Base-by-base conservation (phyloP, 1,284 basidiomycete genomes). In the Ganoderma multipileum region DNA sequence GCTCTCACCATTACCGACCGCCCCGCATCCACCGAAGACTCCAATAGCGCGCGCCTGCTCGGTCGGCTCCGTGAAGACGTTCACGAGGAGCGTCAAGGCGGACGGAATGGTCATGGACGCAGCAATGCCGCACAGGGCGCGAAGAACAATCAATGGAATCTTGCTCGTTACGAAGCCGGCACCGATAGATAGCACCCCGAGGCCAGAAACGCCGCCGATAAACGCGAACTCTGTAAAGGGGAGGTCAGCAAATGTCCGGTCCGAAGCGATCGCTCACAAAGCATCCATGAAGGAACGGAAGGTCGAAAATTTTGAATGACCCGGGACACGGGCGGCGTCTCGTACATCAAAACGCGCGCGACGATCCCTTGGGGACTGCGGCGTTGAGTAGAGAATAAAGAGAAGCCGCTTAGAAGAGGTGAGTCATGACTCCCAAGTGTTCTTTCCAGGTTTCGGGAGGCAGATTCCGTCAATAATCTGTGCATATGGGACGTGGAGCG, bases 61-160 rank as follows among this genome's bases (percentile, higher is more conserved):
- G 2, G 68, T 68, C 6, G 83, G 80, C 30, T 85, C 81, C 0
- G 83, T 81, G 72, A 86, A 86, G 59, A 84, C 74, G 36, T 79
- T 79, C 14, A 86, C 83, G 33, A 87, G 78, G 26, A 86, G 80
- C 28, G 81, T 77, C 23, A 87, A 74, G 5, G 86, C 82, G 12
- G 85, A 86, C 0, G 86, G 85, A 64, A 86, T 84, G 6, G 83
- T 82, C 77, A 85, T 76, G 4, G 83, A 79, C 23, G 81, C 82
- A 8, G 80, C 84, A 4, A 84, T 80, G 30, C 84, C 84, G 68
- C 77, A 79, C 42, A 86, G 58, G 2, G 83, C 83, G 65, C 84
- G 80, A 0, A 86, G 73, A n/a, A 84, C 75, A 58, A 86, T 81
- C 50, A 86, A 68, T 1, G 73, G 73, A 30, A 86, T 81, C 71